These are phyloP conservation scores for Moniliophthora roreri DNA, from an alignment of 1,284 basidiomycete genomes.

Conservation along the genomic window DNA sequence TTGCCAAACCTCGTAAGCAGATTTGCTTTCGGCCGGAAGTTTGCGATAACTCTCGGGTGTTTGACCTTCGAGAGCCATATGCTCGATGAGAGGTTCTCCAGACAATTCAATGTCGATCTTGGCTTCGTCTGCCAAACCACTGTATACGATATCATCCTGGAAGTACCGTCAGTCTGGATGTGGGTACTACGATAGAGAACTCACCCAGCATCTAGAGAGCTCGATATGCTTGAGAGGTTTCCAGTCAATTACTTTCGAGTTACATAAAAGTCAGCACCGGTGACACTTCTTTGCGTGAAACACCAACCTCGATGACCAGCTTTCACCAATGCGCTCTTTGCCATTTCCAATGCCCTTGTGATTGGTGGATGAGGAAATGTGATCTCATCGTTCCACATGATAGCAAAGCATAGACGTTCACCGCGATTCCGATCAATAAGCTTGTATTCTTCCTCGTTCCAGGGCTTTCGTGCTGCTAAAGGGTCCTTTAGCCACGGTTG, in stretches of 20 bases:
- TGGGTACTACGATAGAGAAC: no score
- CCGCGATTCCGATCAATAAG: conserved; percentile 48
- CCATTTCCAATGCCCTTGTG: conserved; percentile 43
- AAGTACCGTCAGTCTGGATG: no score
- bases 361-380: conserved; percentile 10
- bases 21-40: conserved; percentile 14
- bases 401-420: conserved; percentile 31
- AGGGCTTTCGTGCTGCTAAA: conserved; percentile 48
- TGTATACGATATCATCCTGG: no score
- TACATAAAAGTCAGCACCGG: conserved; percentile 20
- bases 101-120: no score
- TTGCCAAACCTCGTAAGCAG: conserved; percentile 43
- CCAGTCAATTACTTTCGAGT: conserved; percentile 33
- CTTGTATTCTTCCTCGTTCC: conserved; percentile 47
- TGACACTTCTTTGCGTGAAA: conserved; percentile 4
- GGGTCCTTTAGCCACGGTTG: conserved; percentile 64
- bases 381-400: conserved; percentile 34
- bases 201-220: conserved; percentile 10
- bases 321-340: conserved; percentile 41
- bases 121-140: no score
- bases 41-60: conserved; percentile 13
- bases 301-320: conserved; percentile 42
- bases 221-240: conserved; percentile 32
- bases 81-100: no score
- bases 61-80: no score